Percentiles rank a stretch among this genome's conserved stretches.
Conservation (phyloP, 768 basidiomycete genomes). For the Lactarius sp. region DNA sequence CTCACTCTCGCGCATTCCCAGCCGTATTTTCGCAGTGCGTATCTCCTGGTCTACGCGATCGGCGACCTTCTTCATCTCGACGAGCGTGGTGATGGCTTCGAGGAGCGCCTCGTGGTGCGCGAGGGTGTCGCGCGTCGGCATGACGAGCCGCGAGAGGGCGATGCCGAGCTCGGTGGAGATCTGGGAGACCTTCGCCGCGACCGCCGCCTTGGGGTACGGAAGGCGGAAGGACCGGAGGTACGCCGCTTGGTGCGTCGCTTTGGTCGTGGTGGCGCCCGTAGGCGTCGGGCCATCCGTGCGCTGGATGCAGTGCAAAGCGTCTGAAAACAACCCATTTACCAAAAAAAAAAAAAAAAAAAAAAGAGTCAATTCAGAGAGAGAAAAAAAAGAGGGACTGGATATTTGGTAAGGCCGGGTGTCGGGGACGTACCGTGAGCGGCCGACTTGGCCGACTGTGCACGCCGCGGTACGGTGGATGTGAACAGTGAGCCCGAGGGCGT, state of each 20-base stretch:
- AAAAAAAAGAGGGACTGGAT: too few relatives aligned
- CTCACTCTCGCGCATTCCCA: constrained; percentile 49
- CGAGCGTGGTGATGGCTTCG: constrained; percentile 62
- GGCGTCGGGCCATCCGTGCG: constrained; percentile 55
- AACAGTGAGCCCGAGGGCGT: constrained; percentile 38
- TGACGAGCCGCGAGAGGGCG: constrained; percentile 70
- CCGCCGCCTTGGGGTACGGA: constrained; percentile 67
- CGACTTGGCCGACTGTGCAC: constrained; percentile 49
- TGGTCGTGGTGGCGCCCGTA: constrained; percentile 49
- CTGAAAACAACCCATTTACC: constrained; percentile 33
- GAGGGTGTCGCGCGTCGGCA: constrained; percentile 88
- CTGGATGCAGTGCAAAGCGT: constrained; percentile 66
- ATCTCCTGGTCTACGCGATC: constrained; percentile 89
- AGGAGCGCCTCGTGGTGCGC: constrained; percentile 68
- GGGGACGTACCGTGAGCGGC: constrained; percentile 49
- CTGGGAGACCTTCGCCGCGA: constrained; percentile 71
- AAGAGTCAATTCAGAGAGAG: constrained; percentile 21
- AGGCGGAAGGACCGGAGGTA: constrained; percentile 85
- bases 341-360: neutral
- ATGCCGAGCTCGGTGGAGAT: constrained; percentile 75
- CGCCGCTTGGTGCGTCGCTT: constrained; percentile 72
- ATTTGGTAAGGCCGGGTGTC: too few relatives aligned
- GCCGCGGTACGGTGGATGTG: constrained; percentile 12
- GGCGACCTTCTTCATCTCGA: constrained; percentile 85
- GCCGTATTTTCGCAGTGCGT: constrained; percentile 56